Evolutionary conservation across 129 eudicot species (phyloP).

Genomic region (Chrysanthemum lavandulifolium): DNA sequence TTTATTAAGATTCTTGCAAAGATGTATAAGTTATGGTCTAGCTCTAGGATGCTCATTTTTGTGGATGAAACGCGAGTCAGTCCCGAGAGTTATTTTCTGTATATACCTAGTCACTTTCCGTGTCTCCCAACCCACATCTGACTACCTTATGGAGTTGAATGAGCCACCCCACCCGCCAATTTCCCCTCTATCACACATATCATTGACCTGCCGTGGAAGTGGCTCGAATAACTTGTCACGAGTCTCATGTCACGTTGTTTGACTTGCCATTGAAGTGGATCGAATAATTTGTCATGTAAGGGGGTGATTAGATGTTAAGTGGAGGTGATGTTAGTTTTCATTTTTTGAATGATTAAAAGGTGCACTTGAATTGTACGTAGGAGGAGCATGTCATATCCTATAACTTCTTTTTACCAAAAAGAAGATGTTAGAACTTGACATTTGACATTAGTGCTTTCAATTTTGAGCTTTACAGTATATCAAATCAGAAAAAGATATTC

Average conservation of each 20-base stretch:
- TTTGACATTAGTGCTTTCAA: conserved; percentile 31
- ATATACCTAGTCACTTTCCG: no score
- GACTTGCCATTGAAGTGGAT: background rate
- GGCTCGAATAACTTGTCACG: no score
- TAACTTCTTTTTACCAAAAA: conserved; percentile 34
- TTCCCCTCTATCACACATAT: no score
- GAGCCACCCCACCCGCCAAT: no score
- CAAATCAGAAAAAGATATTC: conserved; percentile 12
- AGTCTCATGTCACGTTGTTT: background rate
- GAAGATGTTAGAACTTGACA: conserved; percentile 29
- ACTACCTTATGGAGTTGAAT: no score
- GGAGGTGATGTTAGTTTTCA: background rate
- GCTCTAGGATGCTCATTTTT: no score
- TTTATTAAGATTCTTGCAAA: no score
- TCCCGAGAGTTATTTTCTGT: no score
- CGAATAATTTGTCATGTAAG: background rate
- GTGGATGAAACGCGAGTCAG: no score
- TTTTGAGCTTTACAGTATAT: conserved; percentile 21
- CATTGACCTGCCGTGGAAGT: no score
- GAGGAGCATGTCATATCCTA: conserved; percentile 30
- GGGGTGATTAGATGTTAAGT: conserved; percentile 6
- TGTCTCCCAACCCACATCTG: no score
- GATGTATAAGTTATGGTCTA: no score
- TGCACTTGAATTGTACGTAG: conserved; percentile 37
- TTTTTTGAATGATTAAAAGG: conserved; percentile 24